Evolutionary conservation across 2,329 filamentous ascomycete genomes (phyloP), one percentile per base, ranked within the genome.

Genomic region (Coniosporium tulheliwenetii): DNA sequence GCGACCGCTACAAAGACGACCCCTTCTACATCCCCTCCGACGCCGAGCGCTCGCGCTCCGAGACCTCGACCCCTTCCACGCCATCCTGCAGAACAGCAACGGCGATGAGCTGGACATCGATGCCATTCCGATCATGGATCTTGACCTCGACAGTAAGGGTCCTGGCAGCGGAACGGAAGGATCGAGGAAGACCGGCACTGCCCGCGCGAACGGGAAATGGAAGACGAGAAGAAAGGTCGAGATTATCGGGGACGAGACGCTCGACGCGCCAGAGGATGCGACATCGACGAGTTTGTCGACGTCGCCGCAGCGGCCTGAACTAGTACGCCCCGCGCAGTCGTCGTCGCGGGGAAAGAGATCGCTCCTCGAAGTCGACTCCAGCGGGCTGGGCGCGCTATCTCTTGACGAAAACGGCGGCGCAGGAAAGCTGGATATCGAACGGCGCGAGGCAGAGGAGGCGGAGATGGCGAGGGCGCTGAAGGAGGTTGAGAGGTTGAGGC

Each of bases 91-190:
- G 13, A 59, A 70, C 43, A 77, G 76, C 43, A 87, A 89, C 53
- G 80, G 79, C 2, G 77, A 80, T 2, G 81, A 83, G 36, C 65
- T 96, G 8, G 89, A 98, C 55, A 80, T 98, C 36, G 91, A 98
- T 59, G 76, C 85, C 2, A 98, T 98, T 51, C 91, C 91, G 2
- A 89, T 98, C 52, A 91, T 98, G 77, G 79, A 93, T 55, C 70
- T 98, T 37, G 79, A 93, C 45, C 71, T 95, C 7, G 78, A 79
- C 32, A 50, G 47, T 19, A 40, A 48, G 13, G 47, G 39, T 12
- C 33, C 40, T 13, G 31, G n/a, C 29, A 15, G 38, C 44, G 31
- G 48, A 44, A 19, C 47, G 43, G 19, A 46, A 41, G 2, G 39
- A 37, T 12, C 39, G 8, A 40, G 39, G 50, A 45, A 5, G 47